phyloP scores from a whole-genome alignment of 345 rosid species.

The Mercurialis annua region DNA sequence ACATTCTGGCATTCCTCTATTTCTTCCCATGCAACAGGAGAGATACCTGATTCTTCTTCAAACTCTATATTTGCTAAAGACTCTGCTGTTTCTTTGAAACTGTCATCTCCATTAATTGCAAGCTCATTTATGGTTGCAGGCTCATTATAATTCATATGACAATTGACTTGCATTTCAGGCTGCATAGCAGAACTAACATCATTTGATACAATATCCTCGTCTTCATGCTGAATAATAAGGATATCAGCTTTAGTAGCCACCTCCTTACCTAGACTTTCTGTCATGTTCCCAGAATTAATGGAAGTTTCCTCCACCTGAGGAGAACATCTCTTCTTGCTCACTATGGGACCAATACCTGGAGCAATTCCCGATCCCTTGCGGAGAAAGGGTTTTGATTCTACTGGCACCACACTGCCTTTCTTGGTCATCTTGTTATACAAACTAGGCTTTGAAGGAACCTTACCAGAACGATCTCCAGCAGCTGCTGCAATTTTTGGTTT shows the following conservation, averaged over 20 bases:
- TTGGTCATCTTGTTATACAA: conserved; percentile 48
- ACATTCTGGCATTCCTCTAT: conserved; percentile 44
- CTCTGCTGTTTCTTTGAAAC: conserved; percentile 22
- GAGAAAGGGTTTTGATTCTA: conserved; percentile 49
- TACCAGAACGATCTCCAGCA: conserved; percentile 31
- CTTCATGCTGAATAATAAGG: conserved; percentile 25
- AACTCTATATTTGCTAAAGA: conserved; percentile 15
- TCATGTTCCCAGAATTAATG: conserved; percentile 23
- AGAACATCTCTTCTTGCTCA: conserved; percentile 30
- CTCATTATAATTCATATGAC: conserved; percentile 24
- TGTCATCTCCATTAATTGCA: conserved; percentile 22
- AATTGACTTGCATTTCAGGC: conserved; percentile 26
- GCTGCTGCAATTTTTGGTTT: conserved; percentile 33
- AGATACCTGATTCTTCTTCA: conserved; percentile 48
- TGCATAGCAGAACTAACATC: conserved; percentile 25
- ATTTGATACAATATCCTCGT: conserved; percentile 19
- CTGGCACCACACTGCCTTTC: conserved; percentile 57
- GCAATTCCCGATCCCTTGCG: conserved; percentile 46
- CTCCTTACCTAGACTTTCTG: conserved; percentile 30
- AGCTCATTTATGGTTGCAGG: conserved; percentile 26
- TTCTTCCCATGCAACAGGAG: conserved; percentile 65
- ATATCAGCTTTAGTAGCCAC: conserved; percentile 27
- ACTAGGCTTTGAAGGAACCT: conserved; percentile 41
- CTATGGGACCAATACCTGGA: conserved; percentile 23
- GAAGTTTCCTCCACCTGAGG: conserved; percentile 29